phyloP scores from a whole-genome alignment of 108 stramenopile genomes.

The Aureococcus anophagefferens region DNA sequence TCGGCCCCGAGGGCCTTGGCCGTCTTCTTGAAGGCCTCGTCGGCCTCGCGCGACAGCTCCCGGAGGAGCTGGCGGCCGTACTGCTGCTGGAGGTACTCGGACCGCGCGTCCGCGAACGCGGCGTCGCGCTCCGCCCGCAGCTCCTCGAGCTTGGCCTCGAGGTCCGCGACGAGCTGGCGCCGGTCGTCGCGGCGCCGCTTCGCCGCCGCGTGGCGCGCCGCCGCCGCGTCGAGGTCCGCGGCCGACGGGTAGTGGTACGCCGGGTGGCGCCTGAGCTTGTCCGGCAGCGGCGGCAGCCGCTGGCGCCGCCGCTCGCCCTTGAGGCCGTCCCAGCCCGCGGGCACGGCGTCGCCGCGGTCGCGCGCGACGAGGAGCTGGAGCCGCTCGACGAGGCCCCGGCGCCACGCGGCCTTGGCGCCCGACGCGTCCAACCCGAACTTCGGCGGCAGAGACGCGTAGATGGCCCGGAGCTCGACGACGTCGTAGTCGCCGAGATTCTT shows the following conservation, averaged over 20 bases:
- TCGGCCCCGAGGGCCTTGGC: not conserved
- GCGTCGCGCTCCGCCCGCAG: not conserved
- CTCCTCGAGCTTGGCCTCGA: not conserved
- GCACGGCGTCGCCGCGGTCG: constrained; percentile 30
- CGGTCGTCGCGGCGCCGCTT: not conserved
- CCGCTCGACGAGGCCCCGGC: constrained; percentile 21
- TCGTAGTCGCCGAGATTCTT: constrained; percentile 35
- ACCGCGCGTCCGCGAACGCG: not conserved
- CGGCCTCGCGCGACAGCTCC: not conserved
- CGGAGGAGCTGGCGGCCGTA: not conserved
- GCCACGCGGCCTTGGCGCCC: constrained; percentile 40
- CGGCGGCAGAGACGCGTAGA: constrained; percentile 12
- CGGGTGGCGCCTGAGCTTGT: constrained; percentile 15
- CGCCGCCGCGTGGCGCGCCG: not conserved
- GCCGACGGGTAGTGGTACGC: constrained; percentile 28
- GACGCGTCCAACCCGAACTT: constrained; percentile 38
- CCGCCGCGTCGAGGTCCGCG: not conserved
- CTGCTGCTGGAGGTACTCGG: not conserved
- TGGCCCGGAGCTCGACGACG: constrained; percentile 32
- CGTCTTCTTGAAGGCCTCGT: not conserved
- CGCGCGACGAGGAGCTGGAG: constrained; percentile 31
- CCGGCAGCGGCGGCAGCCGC: constrained; percentile 16
- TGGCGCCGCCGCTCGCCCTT: constrained; percentile 7
- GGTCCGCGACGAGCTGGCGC: not conserved
- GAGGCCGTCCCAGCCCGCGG: constrained; percentile 36